A percentile compares a stretch with the other conserved stretches of the same genome.
Evolutionary conservation across 2,329 filamentous ascomycete species (phyloP).

Genomic region (Capronia coronata): DNA sequence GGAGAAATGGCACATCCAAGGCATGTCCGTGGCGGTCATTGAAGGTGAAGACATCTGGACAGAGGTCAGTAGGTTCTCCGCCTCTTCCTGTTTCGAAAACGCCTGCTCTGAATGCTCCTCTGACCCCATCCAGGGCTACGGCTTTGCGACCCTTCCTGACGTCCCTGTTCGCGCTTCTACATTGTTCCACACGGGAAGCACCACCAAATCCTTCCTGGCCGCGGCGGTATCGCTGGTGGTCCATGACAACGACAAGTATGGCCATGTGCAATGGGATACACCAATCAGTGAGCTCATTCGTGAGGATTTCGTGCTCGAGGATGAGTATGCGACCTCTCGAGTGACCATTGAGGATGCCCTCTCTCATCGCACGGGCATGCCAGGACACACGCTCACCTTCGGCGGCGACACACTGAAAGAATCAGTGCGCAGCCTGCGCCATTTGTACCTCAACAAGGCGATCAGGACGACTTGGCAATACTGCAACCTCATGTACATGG

Average conservation of each 20-base stretch:
- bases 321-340: slow-evolving; percentile 29
- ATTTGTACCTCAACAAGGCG: background rate
- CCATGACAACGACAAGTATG: too few species aligned
- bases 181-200: slow-evolving; percentile 51
- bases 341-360: slow-evolving; percentile 32
- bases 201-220: slow-evolving; percentile 51
- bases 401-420: background rate
- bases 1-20: background rate
- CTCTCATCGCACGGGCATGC: slow-evolving; percentile 32
- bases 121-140: slow-evolving; percentile 39
- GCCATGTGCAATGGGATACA: slow-evolving; percentile 31
- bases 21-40: background rate
- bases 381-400: slow-evolving; percentile 1
- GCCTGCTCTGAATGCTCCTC: background rate
- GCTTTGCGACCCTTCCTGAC: slow-evolving; percentile 35
- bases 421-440: background rate
- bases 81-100: too few species aligned
- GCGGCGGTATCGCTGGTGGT: slow-evolving; percentile 44
- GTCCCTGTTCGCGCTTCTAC: slow-evolving; percentile 43
- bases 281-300: slow-evolving; percentile 34
- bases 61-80: too few species aligned
- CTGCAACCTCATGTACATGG: background rate
- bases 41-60: background rate
- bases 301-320: slow-evolving; percentile 31
- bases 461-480: background rate